Conservation (phyloP, 2,329 filamentous ascomycete species). For the Cladophialophora bantiana region DNA sequence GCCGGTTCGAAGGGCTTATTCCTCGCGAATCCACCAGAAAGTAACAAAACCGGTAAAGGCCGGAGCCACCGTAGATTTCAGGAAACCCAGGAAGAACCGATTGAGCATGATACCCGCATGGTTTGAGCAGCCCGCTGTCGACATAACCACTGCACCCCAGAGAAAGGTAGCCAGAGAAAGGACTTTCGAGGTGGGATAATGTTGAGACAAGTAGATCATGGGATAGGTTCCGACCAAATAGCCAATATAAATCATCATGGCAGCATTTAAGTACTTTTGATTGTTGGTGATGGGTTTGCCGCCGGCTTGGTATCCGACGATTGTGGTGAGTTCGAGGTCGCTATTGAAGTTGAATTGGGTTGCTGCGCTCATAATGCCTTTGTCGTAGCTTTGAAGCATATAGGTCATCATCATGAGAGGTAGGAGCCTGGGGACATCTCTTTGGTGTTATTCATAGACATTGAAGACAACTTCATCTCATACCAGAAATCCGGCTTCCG, state of each 20-base stretch:
- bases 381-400: conserved; percentile 19
- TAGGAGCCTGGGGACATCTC: neutral
- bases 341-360: conserved; percentile 17
- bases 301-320: conserved; percentile 17
- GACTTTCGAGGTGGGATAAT: conserved; percentile 8
- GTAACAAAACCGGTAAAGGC: conserved; percentile 69
- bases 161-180: conserved; percentile 29
- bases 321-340: conserved; percentile 12
- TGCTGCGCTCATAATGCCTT: conserved; percentile 15
- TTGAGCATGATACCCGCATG: conserved; percentile 70
- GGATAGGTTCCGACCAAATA: conserved; percentile 36
- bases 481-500: conserved; percentile 18
- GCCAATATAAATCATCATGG: conserved; percentile 46
- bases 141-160: conserved; percentile 45
- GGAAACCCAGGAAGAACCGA: conserved; percentile 67
- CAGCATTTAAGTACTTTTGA: conserved; percentile 43
- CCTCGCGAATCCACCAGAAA: conserved; percentile 68
- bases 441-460: neutral
- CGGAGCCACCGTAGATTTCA: conserved; percentile 70
- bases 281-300: conserved; percentile 17
- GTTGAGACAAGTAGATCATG: conserved; percentile 13
- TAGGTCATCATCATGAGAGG: conserved; percentile 24
- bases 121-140: conserved; percentile 39
- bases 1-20: conserved; percentile 43
- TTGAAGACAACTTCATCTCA: neutral